Base-by-base conservation (phyloP, 768 basidiomycete genomes). In the Suillus plorans region DNA sequence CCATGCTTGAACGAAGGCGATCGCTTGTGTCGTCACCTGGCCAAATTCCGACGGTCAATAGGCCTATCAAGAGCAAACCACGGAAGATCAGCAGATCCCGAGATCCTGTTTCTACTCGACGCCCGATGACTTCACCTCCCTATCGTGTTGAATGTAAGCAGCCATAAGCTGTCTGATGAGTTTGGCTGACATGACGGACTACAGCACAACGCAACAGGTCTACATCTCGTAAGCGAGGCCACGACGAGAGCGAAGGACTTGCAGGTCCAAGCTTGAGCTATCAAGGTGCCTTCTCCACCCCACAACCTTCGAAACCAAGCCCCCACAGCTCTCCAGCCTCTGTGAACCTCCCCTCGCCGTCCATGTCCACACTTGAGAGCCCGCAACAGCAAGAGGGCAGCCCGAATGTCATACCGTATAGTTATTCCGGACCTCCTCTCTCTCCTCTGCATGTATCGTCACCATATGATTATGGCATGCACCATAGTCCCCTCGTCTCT, bases 311-410 rank as follows among this genome's bases (percentile, higher is more conserved):
- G 14, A 82, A 74, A 49, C 77, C 83, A 12, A 91, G 89, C 71
- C 81, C 87, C 9, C 90, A 91, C 69, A 89, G 91, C 72, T 93
- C 91, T 16, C 91, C 91, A 2, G 85, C 86, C 3, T 93, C 91
- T 14, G 85, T 81, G 16, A 88, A 88, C 74, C 77, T 89, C 34
- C 89, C 91, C 4, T 92, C 91, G 4, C 91, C 91, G 18, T 78
- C 86, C 7, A 85, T 84, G 73, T 78, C 86, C 28, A 78, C 78
- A 14, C 70, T 81, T 47, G 86, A 86, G 63, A 75, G 81, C 31
- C 73, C 80, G 2, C 76, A 78, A 28, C 73, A 73, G 20, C 79
- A 80, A 64, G 87, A 90, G 66, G 78, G 81, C 14, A 86, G 85
- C 69, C 85, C 89, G n/a, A 82, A 79, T 49, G 74, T 86, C 62